Percentiles rank a stretch among this genome's conserved stretches.
Conservation (phyloP, 768 basidiomycete species). For the Tylopilus subfusipes region DNA sequence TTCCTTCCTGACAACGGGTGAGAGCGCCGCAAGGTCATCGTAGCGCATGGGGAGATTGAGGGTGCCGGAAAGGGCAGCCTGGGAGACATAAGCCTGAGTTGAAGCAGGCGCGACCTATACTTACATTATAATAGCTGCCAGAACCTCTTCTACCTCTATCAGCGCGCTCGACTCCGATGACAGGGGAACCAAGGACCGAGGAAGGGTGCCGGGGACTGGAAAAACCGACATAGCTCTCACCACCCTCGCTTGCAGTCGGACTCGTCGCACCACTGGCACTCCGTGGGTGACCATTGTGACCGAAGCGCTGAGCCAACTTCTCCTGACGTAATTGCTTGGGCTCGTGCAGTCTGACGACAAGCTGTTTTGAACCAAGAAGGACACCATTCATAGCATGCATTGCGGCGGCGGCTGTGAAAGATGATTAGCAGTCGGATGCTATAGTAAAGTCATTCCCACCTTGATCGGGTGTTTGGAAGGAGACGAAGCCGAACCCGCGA, state of each 20-base stretch:
- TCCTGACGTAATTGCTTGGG: slow-evolving; percentile 90
- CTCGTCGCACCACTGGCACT: slow-evolving; percentile 82
- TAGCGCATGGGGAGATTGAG: slow-evolving; percentile 84
- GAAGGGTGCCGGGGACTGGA: slow-evolving; percentile 63
- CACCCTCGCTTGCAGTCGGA: slow-evolving; percentile 77
- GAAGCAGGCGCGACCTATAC: slow-evolving; percentile 15
- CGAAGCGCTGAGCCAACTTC: slow-evolving; percentile 81
- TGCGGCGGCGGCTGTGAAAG: slow-evolving; percentile 58
- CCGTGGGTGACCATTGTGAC: slow-evolving; percentile 75
- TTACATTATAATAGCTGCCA: slow-evolving; percentile 83
- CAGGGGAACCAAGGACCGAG: slow-evolving; percentile 52
- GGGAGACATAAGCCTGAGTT: slow-evolving; percentile 1
- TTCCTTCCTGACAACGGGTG: slow-evolving; percentile 84
- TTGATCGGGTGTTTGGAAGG: slow-evolving; percentile 79
- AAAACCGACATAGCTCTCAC: slow-evolving; percentile 72
- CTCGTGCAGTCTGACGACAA: slow-evolving; percentile 86
- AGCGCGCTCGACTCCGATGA: slow-evolving; percentile 51
- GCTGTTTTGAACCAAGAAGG: slow-evolving; percentile 66
- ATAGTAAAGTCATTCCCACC: slow-evolving; percentile 39
- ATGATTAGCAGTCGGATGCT: neutral
- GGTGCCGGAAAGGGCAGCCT: slow-evolving; percentile 82
- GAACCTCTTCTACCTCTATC: slow-evolving; percentile 72
- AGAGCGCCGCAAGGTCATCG: slow-evolving; percentile 76
- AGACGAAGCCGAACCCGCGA: slow-evolving; percentile 90
- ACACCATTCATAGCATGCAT: slow-evolving; percentile 80